phyloP scores from a whole-genome alignment of 768 basidiomycete genomes.

The Podaxis sp. region DNA sequence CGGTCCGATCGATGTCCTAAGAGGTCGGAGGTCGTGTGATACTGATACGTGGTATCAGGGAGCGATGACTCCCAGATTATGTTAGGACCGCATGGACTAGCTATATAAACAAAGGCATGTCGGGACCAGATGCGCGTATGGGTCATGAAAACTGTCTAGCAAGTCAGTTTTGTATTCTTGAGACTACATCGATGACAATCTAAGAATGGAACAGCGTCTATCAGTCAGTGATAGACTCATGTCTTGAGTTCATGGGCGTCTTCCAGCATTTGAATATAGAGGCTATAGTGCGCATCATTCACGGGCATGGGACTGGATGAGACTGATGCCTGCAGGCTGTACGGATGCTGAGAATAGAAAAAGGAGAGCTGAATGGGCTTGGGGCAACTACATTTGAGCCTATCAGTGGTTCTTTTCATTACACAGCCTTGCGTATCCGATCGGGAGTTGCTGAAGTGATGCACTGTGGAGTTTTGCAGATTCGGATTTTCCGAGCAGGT shows the following conservation, averaged over 20 bases:
- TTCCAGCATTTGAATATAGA: neutral
- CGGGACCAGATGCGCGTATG: neutral
- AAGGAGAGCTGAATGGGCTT: neutral
- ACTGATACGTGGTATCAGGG: neutral
- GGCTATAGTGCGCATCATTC: neutral
- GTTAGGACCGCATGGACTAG: neutral
- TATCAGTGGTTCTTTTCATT: neutral
- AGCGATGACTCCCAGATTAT: neutral
- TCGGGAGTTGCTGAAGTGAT: neutral
- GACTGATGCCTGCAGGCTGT: neutral
- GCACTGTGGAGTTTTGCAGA: neutral
- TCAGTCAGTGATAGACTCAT: neutral
- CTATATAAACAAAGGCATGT: neutral
- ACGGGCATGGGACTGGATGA: neutral
- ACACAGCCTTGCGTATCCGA: neutral
- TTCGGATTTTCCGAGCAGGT: neutral
- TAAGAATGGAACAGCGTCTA: constrained; percentile 5
- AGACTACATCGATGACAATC: neutral
- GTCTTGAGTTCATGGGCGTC: neutral
- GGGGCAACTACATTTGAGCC: neutral
- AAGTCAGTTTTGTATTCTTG: neutral
- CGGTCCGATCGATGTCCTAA: constrained; percentile 1
- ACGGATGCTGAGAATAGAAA: neutral
- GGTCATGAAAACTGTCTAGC: neutral
- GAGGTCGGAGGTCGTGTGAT: neutral